These are phyloP conservation scores for Neofusicoccum ribis DNA, from an alignment of 2,329 filamentous ascomycete genomes.

Conservation along the genomic window DNA sequence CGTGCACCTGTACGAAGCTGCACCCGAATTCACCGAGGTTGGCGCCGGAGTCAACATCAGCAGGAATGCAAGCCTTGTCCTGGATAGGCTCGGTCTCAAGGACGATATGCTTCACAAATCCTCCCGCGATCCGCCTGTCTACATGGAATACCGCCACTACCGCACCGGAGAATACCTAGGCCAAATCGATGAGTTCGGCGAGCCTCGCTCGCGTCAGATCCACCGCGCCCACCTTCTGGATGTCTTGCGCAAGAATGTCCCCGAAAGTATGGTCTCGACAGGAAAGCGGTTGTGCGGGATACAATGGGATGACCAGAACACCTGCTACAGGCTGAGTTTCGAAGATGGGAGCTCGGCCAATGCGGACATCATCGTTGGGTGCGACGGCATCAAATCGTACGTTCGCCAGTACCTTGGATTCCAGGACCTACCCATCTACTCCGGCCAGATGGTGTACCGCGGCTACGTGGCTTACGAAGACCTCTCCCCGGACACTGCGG, in stretches of 20 bases:
- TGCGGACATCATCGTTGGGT: neutral
- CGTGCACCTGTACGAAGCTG: constrained; percentile 40
- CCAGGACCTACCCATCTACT: no score
- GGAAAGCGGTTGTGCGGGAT: neutral
- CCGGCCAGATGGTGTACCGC: no score
- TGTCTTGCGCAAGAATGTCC: neutral
- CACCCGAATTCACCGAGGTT: constrained; percentile 38
- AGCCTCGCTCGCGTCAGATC: constrained; percentile 10
- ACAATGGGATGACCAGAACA: neutral
- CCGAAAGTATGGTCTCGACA: neutral
- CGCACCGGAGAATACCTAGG: constrained; percentile 10
- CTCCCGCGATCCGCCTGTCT: constrained; percentile 33
- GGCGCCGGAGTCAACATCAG: constrained; percentile 42
- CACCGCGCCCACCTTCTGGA: neutral
- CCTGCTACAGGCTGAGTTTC: neutral
- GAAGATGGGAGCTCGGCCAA: neutral
- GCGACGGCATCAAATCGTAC: neutral
- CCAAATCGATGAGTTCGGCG: constrained; percentile 12
- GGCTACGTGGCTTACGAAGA: no score
- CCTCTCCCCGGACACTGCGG: no score
- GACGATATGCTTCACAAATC: constrained; percentile 37
- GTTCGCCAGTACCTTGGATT: no score
- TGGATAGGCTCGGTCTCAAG: constrained; percentile 35
- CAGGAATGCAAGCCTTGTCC: constrained; percentile 37
- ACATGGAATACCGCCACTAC: constrained; percentile 21